Percentiles rank a stretch among this genome's conserved stretches.
Conservation (phyloP, 2,329 filamentous ascomycete species). For the Trichoderma sp. region DNA sequence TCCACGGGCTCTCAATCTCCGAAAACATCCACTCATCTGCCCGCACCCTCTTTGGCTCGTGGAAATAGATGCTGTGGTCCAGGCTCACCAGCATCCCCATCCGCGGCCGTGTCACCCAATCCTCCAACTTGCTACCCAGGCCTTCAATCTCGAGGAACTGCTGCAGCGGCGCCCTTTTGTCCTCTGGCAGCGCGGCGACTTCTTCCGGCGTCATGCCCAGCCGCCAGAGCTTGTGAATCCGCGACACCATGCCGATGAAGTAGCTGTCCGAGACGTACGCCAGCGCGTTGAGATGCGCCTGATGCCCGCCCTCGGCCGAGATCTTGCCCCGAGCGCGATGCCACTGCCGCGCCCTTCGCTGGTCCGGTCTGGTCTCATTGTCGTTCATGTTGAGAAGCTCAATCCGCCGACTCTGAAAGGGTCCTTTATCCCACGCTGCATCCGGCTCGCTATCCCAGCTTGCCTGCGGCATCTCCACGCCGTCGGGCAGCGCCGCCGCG, state of each 20-base stretch:
- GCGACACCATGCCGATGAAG: constrained; percentile 87
- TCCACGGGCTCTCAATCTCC: constrained; percentile 81
- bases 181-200: constrained; percentile 54
- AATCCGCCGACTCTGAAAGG: constrained; percentile 53
- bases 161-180: constrained; percentile 44
- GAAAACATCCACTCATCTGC: constrained; percentile 78
- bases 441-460: constrained; percentile 49
- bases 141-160: constrained; percentile 50
- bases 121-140: constrained; percentile 47
- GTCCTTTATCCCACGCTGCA: constrained; percentile 54
- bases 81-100: constrained; percentile 86
- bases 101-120: constrained; percentile 56
- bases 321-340: constrained; percentile 75
- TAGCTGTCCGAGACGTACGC: constrained; percentile 93
- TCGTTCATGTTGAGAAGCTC: constrained; percentile 44
- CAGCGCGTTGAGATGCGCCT: constrained; percentile 82
- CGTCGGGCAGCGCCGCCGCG: constrained; percentile 61
- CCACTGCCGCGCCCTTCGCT: constrained; percentile 74
- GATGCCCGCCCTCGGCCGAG: constrained; percentile 70
- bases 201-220: constrained; percentile 62
- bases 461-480: constrained; percentile 44
- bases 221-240: constrained; percentile 79
- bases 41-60: constrained; percentile 60
- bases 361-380: constrained; percentile 54
- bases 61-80: constrained; percentile 75